Evolutionary conservation across 192 early-diverging fungal species (phyloP), one percentile per base, ranked within the genome.

Genomic region (Coemansia sp.): DNA sequence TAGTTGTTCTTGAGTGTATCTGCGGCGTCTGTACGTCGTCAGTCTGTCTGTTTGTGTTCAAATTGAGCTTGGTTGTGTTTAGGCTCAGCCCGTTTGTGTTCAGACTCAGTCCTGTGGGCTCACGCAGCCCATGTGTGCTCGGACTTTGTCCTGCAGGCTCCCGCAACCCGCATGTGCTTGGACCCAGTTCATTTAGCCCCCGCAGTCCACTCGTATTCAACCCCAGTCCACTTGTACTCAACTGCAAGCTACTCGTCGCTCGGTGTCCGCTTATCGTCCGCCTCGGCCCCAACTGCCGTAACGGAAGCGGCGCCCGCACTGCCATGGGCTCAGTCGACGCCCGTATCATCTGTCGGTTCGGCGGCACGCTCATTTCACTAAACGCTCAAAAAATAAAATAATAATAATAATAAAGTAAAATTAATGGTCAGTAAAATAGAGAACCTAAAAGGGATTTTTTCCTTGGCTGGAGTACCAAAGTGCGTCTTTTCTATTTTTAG

Each of bases 261-360:
- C 52, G 8, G 25, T 57, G 56, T 9, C 10, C 35, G 17, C 29
- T 47, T 12, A 49, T 49, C 27, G 60, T 62, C 23, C 59, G 59
- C 25, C 53, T 52, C 54, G 29, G 12, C 22, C 54, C 45, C 15
- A 64, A 56, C 25, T 38, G 45, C 21, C 60, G 66, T 22, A 62
- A 45, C 11, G 59, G 66, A 32, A 62, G 41, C 14, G 66, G 64
- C 7, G 47, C 21, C 27, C 55, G 54, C n/a, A 60, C 14, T 25
- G 14, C 23, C 7, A 22, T 29, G 17, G 69, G 69, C 50, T 35
- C 62, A 15, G 69, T 70, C 23, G 69, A 38, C 2, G 69, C 56
- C 51, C 69, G 39, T 10, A 55, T 9, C 32, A 50, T 49, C 24
- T 61, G 45, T 35, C 12, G 51, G n/a, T 67, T 41, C 22, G 51